Percentiles rank a stretch among this genome's conserved stretches.
phyloP scores from a whole-genome alignment of 805 yeast species.

The Starmerella vitae region DNA sequence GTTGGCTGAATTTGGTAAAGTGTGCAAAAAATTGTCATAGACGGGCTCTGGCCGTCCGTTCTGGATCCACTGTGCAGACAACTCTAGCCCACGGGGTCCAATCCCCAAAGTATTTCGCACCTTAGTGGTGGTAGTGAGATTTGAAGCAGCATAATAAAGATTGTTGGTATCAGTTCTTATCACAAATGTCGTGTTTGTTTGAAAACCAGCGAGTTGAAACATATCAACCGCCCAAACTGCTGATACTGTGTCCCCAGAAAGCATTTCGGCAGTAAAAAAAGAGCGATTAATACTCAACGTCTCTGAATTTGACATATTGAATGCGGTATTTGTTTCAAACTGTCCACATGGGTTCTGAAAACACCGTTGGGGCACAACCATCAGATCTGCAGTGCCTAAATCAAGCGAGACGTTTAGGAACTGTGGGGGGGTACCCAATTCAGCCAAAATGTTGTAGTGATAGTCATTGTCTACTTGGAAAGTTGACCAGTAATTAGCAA shows the following conservation, averaged over 20 bases:
- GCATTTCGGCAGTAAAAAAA: constrained; percentile 3
- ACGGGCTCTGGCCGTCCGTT: constrained; percentile 7
- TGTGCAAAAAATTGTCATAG: constrained; percentile 5
- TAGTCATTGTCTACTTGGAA: neutral
- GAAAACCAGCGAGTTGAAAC: constrained; percentile 2
- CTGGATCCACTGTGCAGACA: constrained; percentile 4
- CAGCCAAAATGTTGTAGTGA: neutral
- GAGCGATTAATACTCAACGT: neutral
- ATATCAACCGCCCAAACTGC: constrained; percentile 12
- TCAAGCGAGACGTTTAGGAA: constrained; percentile 9
- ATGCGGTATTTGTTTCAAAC: neutral
- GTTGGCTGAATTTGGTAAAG: neutral
- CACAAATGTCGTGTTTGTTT: neutral
- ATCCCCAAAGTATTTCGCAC: constrained; percentile 8
- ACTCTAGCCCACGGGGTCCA: constrained; percentile 16
- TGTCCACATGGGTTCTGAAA: neutral
- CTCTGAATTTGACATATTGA: constrained; percentile 1
- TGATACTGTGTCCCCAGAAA: constrained; percentile 7
- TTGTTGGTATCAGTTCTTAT: neutral
- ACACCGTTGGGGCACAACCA: constrained; percentile 6
- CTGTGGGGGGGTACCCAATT: constrained; percentile 15
- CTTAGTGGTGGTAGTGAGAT: neutral
- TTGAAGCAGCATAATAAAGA: neutral
- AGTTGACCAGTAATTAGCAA: neutral
- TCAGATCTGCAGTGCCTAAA: constrained; percentile 16